Conservation (phyloP, 305 asterid genomes). For the Andrographis paniculata region DNA sequence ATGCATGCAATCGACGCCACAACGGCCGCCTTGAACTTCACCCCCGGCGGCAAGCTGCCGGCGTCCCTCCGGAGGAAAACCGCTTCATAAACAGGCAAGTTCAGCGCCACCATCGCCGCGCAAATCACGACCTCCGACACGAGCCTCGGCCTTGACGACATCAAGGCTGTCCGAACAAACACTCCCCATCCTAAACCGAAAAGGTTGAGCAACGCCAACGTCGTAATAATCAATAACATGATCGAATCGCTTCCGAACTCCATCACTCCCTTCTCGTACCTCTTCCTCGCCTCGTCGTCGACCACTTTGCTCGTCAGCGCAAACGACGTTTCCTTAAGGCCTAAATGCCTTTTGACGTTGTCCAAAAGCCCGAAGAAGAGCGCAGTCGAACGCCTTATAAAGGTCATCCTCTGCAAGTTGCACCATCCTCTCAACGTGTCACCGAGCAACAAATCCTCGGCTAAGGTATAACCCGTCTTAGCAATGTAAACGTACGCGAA, state of each 20-base stretch:
- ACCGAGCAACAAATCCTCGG: slow-evolving; percentile 39
- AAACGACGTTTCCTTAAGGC: slow-evolving; percentile 45
- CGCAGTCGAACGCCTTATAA: slow-evolving; percentile 41
- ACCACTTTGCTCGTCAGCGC: slow-evolving; percentile 47
- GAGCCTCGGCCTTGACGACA: slow-evolving; percentile 3
- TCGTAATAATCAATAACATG: slow-evolving; percentile 36
- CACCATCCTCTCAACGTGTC: slow-evolving; percentile 56
- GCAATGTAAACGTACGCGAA: slow-evolving; percentile 40
- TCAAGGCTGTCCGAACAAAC: slow-evolving; percentile 15
- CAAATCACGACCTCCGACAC: slow-evolving; percentile 15
- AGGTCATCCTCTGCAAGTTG: slow-evolving; percentile 59
- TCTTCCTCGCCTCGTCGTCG: slow-evolving; percentile 38
- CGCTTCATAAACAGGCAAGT: slow-evolving; percentile 37
- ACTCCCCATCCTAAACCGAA: slow-evolving; percentile 35
- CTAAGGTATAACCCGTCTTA: slow-evolving; percentile 28
- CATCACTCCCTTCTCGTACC: slow-evolving; percentile 45
- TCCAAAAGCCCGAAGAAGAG: slow-evolving; percentile 50
- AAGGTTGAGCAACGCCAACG: slow-evolving; percentile 52
- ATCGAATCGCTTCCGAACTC: slow-evolving; percentile 67
- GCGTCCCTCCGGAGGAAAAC: slow-evolving; percentile 31
- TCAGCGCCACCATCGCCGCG: slow-evolving; percentile 22
- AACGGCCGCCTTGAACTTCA: slow-evolving; percentile 24
- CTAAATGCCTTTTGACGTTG: slow-evolving; percentile 29
- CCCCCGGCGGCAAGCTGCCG: slow-evolving; percentile 32
- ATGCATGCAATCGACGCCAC: slow-evolving; percentile 27